Base-by-base conservation (phyloP, 1,284 basidiomycete genomes). In the Ceratobasidium sp. region DNA sequence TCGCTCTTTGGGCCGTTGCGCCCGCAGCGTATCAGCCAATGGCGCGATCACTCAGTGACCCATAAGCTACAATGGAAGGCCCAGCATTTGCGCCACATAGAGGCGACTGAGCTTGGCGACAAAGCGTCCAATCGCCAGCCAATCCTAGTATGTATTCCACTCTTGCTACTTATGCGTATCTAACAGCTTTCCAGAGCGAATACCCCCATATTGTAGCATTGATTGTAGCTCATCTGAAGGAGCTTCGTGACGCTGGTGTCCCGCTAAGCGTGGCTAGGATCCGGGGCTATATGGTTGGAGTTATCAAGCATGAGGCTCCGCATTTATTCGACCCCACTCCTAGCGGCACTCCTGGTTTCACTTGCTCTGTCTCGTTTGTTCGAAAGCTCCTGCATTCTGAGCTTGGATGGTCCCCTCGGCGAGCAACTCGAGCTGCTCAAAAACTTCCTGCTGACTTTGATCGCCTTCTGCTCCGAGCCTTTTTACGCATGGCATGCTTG, bases 51-150 rank as follows among this genome's bases (percentile, higher is more conserved):
- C 15, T 12, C 73, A 2, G 26, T 49, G 26, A 44, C 63, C 53
- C 4, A 67, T n/a, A 63, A 53, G n/a, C 46, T 63, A 23, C 20
- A 58, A 33, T 67, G 73, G 63, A 53, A 53, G 42, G 61, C 64
- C 63, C 10, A 44, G 42, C 44, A 44, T 55, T n/a, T 77, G 23
- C 20, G 73, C 46, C 53, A 44, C 63, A 40, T 23, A 13, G 23
- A 44, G 33, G 33, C 33, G 33, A 33, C 33, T 33, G 33, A 33
- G 33, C 33, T 33, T 33, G 33, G 33, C 33, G 33, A 33, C 33
- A 33, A 33, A 33, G 33, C 33, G 33, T 33, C 33, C 33, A 33
- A 33, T 33, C 33, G 33, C 33, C 33, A 33, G 33, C 33, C 33
- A 33, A 33, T 33, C 33, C 33, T 33, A 33, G 33, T 33, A 33